Conservation (phyloP, 2,329 filamentous ascomycete species). For the Cercospora sp. region DNA sequence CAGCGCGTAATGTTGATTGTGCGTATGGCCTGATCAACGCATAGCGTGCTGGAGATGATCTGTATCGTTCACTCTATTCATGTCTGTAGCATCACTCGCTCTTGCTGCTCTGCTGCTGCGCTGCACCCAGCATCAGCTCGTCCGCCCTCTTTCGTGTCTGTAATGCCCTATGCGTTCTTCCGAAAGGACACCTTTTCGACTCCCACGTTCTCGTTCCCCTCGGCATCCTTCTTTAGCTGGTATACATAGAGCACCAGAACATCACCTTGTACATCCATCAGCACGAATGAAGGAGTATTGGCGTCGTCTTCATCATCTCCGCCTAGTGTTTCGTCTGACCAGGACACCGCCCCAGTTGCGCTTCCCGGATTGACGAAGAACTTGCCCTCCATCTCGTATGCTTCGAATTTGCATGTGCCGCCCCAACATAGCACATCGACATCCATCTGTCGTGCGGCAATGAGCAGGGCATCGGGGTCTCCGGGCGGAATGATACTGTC, state of each 20-base stretch:
- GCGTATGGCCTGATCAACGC: background rate
- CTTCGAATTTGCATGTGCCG: constrained; percentile 68
- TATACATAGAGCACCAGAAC: constrained; percentile 96
- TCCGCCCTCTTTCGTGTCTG: constrained; percentile 18
- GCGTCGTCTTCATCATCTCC: constrained; percentile 56
- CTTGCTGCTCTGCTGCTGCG: background rate
- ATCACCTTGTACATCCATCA: constrained; percentile 99
- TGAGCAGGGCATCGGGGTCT: constrained; percentile 65
- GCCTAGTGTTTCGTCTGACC: constrained; percentile 45
- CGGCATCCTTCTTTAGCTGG: constrained; percentile 54
- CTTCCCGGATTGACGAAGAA: constrained; percentile 71
- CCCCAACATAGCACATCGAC: constrained; percentile 70
- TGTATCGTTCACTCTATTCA: background rate
- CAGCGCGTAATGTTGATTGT: background rate
- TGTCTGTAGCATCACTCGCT: background rate
- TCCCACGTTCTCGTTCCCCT: constrained; percentile 54
- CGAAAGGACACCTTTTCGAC: constrained; percentile 59
- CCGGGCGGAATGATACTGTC: constrained; percentile 70
- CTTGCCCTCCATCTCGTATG: constrained; percentile 70
- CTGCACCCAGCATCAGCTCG: constrained; percentile 18
- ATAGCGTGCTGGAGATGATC: background rate
- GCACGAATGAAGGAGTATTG: constrained; percentile 84
- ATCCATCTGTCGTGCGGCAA: constrained; percentile 69
- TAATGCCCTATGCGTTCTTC: constrained; percentile 42
- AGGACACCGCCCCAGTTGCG: constrained; percentile 65